A percentile compares a stretch with the other conserved stretches of the same genome.
Conservation (phyloP, 306 rosid species). For the Quercus gilva region DNA sequence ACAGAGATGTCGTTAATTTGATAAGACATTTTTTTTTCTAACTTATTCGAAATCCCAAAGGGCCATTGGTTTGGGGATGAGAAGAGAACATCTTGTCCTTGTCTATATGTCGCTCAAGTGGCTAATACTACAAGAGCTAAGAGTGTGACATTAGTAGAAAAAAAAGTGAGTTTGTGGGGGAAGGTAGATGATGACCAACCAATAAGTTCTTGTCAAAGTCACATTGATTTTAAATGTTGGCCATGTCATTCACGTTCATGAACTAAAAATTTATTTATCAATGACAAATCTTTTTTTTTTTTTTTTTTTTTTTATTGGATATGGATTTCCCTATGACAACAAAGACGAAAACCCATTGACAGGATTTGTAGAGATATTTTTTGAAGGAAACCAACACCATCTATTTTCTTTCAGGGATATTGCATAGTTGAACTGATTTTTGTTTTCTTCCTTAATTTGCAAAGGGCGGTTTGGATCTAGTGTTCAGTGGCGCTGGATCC, state of each 20-base stretch:
- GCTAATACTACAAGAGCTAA: too few species aligned
- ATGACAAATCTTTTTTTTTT: neutral
- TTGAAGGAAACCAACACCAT: neutral
- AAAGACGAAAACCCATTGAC: neutral
- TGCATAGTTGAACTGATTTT: neutral
- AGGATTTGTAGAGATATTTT: neutral
- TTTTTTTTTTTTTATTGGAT: constrained; percentile 11
- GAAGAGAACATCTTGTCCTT: too few species aligned
- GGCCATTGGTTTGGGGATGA: too few species aligned
- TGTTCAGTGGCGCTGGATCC: rapidly evolving
- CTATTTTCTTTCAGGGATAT: neutral
- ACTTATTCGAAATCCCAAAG: too few species aligned
- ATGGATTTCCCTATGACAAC: constrained; percentile 2
- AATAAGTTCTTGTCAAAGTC: neutral
- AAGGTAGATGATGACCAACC: constrained; percentile 13
- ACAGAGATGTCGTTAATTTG: too few species aligned
- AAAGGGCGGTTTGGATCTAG: neutral
- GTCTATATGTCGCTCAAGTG: too few species aligned
- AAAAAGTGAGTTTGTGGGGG: neutral
- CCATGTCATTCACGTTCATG: neutral
- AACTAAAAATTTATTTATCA: neutral
- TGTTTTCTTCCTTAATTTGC: neutral
- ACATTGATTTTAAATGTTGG: neutral
- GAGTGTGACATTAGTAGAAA: neutral
- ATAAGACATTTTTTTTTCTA: too few species aligned